These are phyloP conservation scores for Magnolia changhungtana DNA, from an alignment of 164 flowering plant species.

Conservation along the genomic window DNA sequence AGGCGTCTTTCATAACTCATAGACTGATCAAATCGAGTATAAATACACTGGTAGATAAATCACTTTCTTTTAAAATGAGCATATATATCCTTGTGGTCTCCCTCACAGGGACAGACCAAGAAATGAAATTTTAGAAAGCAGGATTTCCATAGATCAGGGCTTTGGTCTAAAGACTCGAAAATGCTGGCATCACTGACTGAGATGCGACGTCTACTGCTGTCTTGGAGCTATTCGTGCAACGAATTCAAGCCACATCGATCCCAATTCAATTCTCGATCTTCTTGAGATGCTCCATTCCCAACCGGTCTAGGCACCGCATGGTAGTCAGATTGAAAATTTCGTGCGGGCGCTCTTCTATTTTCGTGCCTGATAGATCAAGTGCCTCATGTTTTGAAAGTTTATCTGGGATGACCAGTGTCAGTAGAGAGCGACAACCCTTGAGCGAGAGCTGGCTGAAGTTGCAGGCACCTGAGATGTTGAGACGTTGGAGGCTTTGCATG, in stretches of 20 bases:
- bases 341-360: background rate
- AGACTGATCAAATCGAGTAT: too few species aligned
- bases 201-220: background rate
- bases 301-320: background rate
- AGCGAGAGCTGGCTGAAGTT: background rate
- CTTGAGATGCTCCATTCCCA: background rate
- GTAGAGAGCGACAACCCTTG: background rate
- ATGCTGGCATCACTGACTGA: background rate
- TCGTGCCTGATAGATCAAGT: background rate
- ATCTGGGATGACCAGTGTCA: background rate
- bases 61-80: background rate
- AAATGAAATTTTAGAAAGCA: background rate
- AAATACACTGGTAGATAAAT: too few species aligned
- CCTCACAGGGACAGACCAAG: background rate
- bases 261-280: too few species aligned
- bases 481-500: background rate
- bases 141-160: background rate
- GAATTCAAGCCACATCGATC: too few species aligned
- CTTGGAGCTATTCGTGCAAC: background rate
- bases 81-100: background rate
- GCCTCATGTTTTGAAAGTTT: background rate
- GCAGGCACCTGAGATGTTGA: background rate
- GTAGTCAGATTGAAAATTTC: background rate
- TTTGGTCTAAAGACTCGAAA: background rate
- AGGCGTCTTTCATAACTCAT: too few species aligned